Conservation (phyloP, 257 asterid genomes). For the Echites panduratus region DNA sequence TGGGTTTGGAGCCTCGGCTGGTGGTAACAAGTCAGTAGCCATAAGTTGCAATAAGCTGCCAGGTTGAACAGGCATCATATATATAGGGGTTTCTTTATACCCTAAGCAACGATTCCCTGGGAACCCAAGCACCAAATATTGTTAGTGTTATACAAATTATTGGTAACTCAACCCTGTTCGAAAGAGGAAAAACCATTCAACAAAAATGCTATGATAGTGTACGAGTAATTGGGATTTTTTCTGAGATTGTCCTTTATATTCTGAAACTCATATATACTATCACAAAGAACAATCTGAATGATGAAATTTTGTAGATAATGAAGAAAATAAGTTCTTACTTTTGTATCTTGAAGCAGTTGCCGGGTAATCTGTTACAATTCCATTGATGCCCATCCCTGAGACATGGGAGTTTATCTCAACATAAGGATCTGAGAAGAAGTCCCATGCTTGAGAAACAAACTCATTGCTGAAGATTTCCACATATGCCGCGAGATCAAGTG, state of each 20-base stretch:
- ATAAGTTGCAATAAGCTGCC: conserved; percentile 43
- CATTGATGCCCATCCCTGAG: conserved; percentile 28
- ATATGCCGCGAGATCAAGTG: conserved; percentile 42
- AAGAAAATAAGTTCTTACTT: conserved; percentile 44
- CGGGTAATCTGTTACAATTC: conserved; percentile 64
- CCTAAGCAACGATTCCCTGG: conserved; percentile 77
- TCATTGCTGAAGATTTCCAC: conserved; percentile 63
- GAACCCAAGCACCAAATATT: conserved; percentile 11
- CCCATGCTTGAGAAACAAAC: conserved; percentile 86
- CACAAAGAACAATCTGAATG: background rate
- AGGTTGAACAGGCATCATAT: conserved; percentile 60
- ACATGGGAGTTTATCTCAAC: conserved; percentile 49
- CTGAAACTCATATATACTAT: background rate
- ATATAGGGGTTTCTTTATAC: conserved; percentile 31
- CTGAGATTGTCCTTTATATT: background rate
- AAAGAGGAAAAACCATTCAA: background rate
- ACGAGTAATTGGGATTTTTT: background rate
- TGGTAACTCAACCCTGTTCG: background rate
- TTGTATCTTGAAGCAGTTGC: conserved; percentile 65
- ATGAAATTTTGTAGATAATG: background rate
- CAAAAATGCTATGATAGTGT: background rate
- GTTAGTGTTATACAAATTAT: background rate
- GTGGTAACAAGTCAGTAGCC: conserved; percentile 33
- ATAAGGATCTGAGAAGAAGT: conserved; percentile 69
- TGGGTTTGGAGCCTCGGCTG: conserved; percentile 67